Evolutionary conservation across 2,329 filamentous ascomycete species (phyloP), one percentile per base, ranked within the genome.

Genomic region (Ophiostoma pallidulum): DNA sequence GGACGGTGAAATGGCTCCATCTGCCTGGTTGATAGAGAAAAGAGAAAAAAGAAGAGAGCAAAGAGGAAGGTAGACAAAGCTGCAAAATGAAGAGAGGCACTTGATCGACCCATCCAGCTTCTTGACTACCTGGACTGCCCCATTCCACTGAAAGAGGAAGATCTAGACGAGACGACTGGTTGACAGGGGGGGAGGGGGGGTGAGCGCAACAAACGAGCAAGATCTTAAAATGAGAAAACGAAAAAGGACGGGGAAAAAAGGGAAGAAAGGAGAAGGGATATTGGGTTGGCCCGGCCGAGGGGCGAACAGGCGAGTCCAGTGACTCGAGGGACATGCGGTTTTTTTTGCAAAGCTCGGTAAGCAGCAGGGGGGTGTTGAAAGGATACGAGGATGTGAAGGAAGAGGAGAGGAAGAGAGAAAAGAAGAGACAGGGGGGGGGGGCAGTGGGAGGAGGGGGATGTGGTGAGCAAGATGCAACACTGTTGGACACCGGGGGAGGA

Each of bases 261-360:
- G 39, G 20, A 43, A 5, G 36, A 51, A 38, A 37, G 43, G 39
- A 45, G 47, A 51, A 37, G n/a, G n/a, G n/a, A n/a, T n/a, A n/a
- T n/a, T n/a, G n/a, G n/a, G n/a, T n/a, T n/a, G n/a, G n/a, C n/a
- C n/a, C n/a, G n/a, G n/a, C n/a, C n/a, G n/a, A n/a, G n/a, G n/a
- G n/a, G n/a, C n/a, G n/a, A 47, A 56, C 33, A 47, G 31, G 18
- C 35, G 32, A 13, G 49, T 47, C 50, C 45, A 47, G 50, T 54
- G 50, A 52, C 48, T 22, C 26, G 32, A 31, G 14, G 29, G 19
- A 18, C 38, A 53, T 53, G 51, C 51, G 35, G 47, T 19, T 41
- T 42, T n/a, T n/a, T n/a, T n/a, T n/a, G n/a, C n/a, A n/a, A n/a
- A n/a, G n/a, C n/a, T n/a, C n/a, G n/a, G n/a, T n/a, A n/a, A n/a